Evolutionary conservation across 1,284 basidiomycete genomes (phyloP).

Genomic region (Ceratobasidium sp.): DNA sequence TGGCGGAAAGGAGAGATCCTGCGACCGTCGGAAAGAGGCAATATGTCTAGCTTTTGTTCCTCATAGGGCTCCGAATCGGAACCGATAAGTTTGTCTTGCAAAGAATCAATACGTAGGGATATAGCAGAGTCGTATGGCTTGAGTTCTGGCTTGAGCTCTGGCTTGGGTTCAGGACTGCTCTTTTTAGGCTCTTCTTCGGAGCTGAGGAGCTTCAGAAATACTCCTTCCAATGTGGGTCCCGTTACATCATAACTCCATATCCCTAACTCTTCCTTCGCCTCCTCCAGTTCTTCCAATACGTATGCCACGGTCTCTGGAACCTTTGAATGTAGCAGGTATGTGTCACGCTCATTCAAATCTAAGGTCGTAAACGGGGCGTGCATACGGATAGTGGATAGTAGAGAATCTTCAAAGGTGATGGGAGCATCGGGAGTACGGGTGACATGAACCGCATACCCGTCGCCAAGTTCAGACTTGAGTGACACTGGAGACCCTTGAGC

Average conservation of each 20-base stretch:
- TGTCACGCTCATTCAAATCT: conserved; percentile 54
- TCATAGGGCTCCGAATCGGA: background rate
- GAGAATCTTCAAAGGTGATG: conserved; percentile 2
- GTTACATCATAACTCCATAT: conserved; percentile 69
- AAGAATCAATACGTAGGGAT: conserved; percentile 5
- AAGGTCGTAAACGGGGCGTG: conserved; percentile 58
- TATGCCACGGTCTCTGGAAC: conserved; percentile 61
- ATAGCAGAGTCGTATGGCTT: conserved; percentile 42
- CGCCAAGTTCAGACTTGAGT: conserved; percentile 73
- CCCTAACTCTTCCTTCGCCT: conserved; percentile 51
- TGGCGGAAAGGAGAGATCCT: conserved; percentile 62
- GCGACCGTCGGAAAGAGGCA: conserved; percentile 60
- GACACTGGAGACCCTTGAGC: conserved; percentile 75
- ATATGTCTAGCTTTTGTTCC: conserved; percentile 38
- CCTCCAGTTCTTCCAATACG: conserved; percentile 64
- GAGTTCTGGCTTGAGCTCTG: conserved; percentile 42
- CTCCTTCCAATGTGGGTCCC: conserved; percentile 78
- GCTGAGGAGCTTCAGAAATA: conserved; percentile 76
- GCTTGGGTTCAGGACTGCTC: background rate
- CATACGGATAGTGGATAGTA: conserved; percentile 56
- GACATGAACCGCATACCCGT: conserved; percentile 77
- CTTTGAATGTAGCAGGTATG: conserved; percentile 66
- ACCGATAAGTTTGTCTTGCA: background rate
- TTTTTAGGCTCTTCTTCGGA: conserved; percentile 45
- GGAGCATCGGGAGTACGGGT: conserved; percentile 51